These are phyloP conservation scores for Sporothrix globosa DNA, from an alignment of 2,329 filamentous ascomycete genomes.

Conservation along the genomic window DNA sequence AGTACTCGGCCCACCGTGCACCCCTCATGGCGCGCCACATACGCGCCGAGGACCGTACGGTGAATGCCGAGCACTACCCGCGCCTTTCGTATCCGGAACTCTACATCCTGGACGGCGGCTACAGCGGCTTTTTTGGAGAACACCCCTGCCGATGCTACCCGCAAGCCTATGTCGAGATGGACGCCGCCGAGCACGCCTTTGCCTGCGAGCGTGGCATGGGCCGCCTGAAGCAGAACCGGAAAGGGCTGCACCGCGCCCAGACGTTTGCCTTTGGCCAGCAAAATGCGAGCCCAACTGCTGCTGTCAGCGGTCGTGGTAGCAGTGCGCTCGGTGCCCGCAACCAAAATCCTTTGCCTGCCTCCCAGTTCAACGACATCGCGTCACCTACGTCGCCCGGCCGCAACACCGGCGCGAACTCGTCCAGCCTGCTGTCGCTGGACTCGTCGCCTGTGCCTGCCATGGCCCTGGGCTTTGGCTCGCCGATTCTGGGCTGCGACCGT, in stretches of 20 bases:
- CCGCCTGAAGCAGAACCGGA: constrained; percentile 81
- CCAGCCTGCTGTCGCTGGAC: constrained; percentile 32
- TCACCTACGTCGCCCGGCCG: constrained; percentile 62
- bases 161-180: constrained; percentile 97
- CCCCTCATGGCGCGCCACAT: constrained; percentile 95
- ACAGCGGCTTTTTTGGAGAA: constrained; percentile 86
- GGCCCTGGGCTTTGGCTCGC: constrained; percentile 47
- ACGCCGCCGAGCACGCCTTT: constrained; percentile 83
- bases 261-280: constrained; percentile 94
- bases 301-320: not conserved
- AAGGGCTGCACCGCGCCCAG: constrained; percentile 82
- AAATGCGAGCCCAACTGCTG: constrained; percentile 40
- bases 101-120: constrained; percentile 95
- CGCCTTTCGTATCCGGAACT: constrained; percentile 92
- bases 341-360: constrained; percentile 36
- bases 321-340: constrained; percentile 38
- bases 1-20: constrained; percentile 95
- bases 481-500: constrained; percentile 54
- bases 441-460: constrained; percentile 48
- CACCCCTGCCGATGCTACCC: constrained; percentile 83
- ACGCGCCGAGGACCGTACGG: constrained; percentile 81
- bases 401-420: constrained; percentile 7
- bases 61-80: constrained; percentile 86
- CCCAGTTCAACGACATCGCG: constrained; percentile 46
- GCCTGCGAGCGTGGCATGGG: constrained; percentile 95